Base-by-base conservation (phyloP, 345 rosid species). In the Sisymbrium irio region DNA sequence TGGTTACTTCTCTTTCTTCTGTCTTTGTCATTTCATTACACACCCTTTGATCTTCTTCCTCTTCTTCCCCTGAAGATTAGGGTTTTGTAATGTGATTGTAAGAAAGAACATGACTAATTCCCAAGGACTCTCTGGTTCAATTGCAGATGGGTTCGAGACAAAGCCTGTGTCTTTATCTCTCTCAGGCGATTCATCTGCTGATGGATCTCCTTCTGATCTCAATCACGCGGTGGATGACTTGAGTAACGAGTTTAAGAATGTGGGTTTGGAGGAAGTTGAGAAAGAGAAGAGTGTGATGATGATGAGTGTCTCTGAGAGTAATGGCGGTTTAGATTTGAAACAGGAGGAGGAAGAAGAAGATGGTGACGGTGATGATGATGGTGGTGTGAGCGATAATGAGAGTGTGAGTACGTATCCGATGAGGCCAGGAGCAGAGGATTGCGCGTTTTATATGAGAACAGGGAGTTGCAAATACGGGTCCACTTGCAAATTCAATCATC, bases 401-500 rank as follows among this genome's bases (percentile, higher is more conserved):
- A 59, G 45, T 46, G 79, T 62, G 30, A 51, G 46, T 9, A 32
- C 4, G 69, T 85, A 83, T 73, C 99, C 97, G 8, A 80, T 87
- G 75, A 85, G 98, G 67, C 93, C 88, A 25, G 91, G 81, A 7
- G 97, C 90, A 4, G 96, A 86, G 77, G 97, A 95, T 80, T 95
- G 99, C 49, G 47, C 99, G 0, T 90, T 49, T 65, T 92, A 88
- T 42, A 87, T 95, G 82, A 88, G 84, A 78, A 88, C 90, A 9
- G 96, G 99, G 22, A 79, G 72, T 54, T 92, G 99, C 86, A 95
- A 87, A 72, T 95, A 77, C 67, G 99, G 94, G 50, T 85, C 84
- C 17, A 83, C 58, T 79, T 92, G 99, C 91, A 92, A 86, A 88
- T 92, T 90, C 76, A 95, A 92, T 73, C 99, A 95, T 20, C 98